phyloP scores from a whole-genome alignment of 305 asterid genomes.

The Rubia tinctorum region DNA sequence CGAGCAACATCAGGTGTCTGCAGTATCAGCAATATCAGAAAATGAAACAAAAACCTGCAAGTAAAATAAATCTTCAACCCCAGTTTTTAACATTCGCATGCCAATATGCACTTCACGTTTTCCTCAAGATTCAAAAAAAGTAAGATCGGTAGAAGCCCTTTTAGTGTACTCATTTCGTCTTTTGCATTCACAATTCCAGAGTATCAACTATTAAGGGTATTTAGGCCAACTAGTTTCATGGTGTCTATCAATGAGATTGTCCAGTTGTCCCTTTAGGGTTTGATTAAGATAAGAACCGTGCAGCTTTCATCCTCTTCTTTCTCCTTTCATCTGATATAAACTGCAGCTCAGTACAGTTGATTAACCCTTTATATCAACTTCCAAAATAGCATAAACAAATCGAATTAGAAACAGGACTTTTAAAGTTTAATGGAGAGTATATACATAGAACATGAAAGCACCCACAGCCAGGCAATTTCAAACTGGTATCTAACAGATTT shows the following conservation, averaged over 20 bases:
- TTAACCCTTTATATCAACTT: conserved; percentile 3
- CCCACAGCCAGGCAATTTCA: neutral
- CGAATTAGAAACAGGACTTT: neutral
- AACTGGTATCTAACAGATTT: neutral
- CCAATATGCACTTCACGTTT: neutral
- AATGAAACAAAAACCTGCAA: neutral
- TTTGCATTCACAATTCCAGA: neutral
- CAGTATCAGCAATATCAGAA: neutral
- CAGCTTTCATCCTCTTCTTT: neutral
- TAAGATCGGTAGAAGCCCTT: neutral
- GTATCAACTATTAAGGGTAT: neutral
- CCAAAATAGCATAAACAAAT: neutral
- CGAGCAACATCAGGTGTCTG: neutral
- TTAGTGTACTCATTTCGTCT: neutral
- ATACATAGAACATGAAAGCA: neutral
- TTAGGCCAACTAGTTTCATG: neutral
- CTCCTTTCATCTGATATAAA: neutral
- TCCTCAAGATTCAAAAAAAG: neutral
- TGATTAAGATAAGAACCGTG: neutral
- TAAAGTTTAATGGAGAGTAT: neutral
- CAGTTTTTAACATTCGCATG: neutral
- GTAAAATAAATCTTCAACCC: neutral
- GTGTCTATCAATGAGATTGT: neutral
- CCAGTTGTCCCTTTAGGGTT: neutral
- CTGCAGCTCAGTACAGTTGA: neutral